A percentile compares a stretch with the other conserved stretches of the same genome.
These are phyloP conservation scores for Paradendryphiella salina DNA, from an alignment of 2,329 filamentous ascomycete species.

Conservation along the genomic window DNA sequence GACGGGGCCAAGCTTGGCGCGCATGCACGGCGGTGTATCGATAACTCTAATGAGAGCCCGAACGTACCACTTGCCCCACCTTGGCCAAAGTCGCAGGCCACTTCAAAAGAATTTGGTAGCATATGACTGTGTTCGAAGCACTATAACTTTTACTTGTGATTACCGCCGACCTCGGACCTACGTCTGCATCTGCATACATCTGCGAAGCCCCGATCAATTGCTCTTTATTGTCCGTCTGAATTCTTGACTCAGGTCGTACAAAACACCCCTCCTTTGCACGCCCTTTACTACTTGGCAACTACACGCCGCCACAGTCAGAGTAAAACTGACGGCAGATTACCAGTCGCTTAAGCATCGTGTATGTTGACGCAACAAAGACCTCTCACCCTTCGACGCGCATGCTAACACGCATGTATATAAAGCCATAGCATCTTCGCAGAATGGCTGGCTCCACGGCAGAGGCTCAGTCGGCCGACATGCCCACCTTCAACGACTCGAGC, in stretches of 20 bases:
- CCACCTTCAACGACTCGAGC: conserved; percentile 33
- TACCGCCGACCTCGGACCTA: conserved; percentile 6
- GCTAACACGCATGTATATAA: conserved; percentile 14
- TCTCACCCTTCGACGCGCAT: neutral
- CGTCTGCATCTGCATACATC: neutral
- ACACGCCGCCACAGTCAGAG: conserved; percentile 14
- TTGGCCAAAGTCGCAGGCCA: conserved; percentile 5
- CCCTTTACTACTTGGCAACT: conserved; percentile 6
- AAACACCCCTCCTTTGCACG: conserved; percentile 12
- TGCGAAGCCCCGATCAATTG: neutral
- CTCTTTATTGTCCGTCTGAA: neutral
- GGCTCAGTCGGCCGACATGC: conserved; percentile 32
- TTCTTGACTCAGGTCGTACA: conserved; percentile 6
- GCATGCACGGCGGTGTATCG: conserved; percentile 12
- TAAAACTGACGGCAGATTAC: conserved; percentile 21
- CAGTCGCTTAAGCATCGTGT: conserved; percentile 4
- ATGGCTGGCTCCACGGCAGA: conserved; percentile 24
- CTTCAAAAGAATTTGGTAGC: conserved; percentile 16
- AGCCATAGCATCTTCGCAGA: neutral
- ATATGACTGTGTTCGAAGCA: conserved; percentile 15
- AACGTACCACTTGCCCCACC: conserved; percentile 8
- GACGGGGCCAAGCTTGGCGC: conserved; percentile 8
- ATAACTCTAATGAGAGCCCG: conserved; percentile 7
- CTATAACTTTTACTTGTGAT: neutral
- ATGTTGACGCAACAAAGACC: conserved; percentile 7